Conservation (phyloP, 2,329 filamentous ascomycete genomes). For the Neonectria magnoliae region DNA sequence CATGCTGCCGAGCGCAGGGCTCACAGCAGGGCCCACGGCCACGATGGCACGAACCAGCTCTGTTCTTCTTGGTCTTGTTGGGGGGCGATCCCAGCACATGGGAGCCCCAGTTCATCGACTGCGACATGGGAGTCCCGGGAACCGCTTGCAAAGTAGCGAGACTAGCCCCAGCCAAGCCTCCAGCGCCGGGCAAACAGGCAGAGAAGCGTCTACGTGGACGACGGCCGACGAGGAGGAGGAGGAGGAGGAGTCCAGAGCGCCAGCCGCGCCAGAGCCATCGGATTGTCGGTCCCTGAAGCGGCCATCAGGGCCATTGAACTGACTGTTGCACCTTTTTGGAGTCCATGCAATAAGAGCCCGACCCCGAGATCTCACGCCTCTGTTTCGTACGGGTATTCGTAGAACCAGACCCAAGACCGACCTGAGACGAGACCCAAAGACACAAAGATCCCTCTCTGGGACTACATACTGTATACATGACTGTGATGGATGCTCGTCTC, state of each 20-base stretch:
- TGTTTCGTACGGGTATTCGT: no score
- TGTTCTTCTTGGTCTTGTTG: constrained; percentile 18
- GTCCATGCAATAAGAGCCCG: constrained; percentile 14
- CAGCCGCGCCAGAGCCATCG: constrained; percentile 26
- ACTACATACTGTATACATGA: constrained; percentile 10
- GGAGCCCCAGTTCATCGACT: constrained; percentile 10
- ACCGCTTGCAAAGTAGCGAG: constrained; percentile 22
- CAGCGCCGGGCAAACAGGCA: constrained; percentile 7
- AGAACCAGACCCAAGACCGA: no score
- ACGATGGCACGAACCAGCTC: constrained; percentile 33
- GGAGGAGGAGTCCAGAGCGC: constrained; percentile 22
- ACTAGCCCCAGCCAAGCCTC: background rate
- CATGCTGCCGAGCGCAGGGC: constrained; percentile 23
- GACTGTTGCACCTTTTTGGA: background rate
- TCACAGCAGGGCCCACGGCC: background rate
- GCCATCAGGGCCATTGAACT: constrained; percentile 5
- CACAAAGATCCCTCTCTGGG: background rate
- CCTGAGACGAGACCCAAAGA: background rate
- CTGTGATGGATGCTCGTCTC: constrained; percentile 13
- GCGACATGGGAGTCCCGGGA: constrained; percentile 26
- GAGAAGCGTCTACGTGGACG: constrained; percentile 21
- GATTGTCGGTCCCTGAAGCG: background rate
- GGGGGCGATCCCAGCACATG: constrained; percentile 33
- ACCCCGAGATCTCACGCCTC: background rate
- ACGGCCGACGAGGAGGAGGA: background rate